These are phyloP conservation scores for Chlamydomonas schloesseri DNA, from an alignment of 139 green algal species.

Conservation along the genomic window DNA sequence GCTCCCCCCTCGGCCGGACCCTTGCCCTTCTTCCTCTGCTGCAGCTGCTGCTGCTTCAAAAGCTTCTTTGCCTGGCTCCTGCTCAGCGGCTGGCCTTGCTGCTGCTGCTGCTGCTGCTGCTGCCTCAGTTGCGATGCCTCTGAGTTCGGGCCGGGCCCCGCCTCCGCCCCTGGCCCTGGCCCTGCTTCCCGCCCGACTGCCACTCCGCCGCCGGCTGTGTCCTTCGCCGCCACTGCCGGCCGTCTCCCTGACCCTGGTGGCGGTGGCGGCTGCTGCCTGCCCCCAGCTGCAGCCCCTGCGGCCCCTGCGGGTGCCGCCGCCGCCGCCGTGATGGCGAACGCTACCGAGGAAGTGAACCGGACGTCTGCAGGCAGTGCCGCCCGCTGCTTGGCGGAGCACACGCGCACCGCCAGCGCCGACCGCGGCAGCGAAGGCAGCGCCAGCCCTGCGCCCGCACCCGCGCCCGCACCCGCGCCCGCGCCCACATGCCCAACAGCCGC, in stretches of 20 bases:
- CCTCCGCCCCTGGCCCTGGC: background rate
- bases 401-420: background rate
- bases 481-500: background rate
- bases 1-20: too few species aligned
- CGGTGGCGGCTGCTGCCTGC: background rate
- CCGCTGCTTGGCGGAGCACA: slow-evolving; percentile 29
- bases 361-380: background rate
- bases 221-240: too few species aligned
- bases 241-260: background rate
- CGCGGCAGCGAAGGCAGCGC: background rate
- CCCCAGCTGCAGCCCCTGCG: slow-evolving; percentile 6
- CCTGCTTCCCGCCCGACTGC: too few species aligned
- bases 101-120: too few species aligned
- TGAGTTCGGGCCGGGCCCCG: too few species aligned
- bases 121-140: too few species aligned
- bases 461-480: background rate
- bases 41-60: too few species aligned
- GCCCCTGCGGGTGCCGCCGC: background rate
- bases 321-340: slow-evolving; percentile 9
- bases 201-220: too few species aligned
- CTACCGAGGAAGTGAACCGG: background rate
- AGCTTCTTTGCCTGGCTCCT: too few species aligned
- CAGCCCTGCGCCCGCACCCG: background rate
- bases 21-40: too few species aligned
- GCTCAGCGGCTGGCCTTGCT: too few species aligned